These are phyloP conservation scores for Artemisia annua DNA, from an alignment of 129 eudicot species.

Conservation along the genomic window DNA sequence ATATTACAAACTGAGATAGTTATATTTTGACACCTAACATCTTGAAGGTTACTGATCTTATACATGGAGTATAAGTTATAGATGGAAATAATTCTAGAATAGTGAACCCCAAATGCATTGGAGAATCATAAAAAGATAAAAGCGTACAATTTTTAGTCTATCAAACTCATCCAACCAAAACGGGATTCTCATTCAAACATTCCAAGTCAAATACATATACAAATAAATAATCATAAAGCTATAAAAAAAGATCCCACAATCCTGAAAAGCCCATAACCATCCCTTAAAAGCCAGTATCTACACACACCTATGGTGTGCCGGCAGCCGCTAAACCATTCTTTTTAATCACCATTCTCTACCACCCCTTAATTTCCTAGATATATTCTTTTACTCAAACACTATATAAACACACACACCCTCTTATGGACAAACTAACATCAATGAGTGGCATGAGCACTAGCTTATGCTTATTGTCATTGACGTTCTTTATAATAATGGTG, in stretches of 20 bases:
- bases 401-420: constrained; percentile 24
- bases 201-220: constrained; percentile 32
- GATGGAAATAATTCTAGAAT: neutral
- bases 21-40: constrained; percentile 16
- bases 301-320: constrained; percentile 40
- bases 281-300: constrained; percentile 22
- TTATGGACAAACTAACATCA: constrained; percentile 29
- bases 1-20: too few relatives aligned
- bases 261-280: constrained; percentile 29
- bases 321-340: constrained; percentile 41
- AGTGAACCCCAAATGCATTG: constrained; percentile 32
- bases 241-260: constrained; percentile 14
- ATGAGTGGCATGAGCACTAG: constrained; percentile 36
- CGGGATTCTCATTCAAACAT: constrained; percentile 34
- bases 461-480: constrained; percentile 31
- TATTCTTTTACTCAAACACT: constrained; percentile 38
- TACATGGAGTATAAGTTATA: neutral
- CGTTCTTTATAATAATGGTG: constrained; percentile 24
- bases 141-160: constrained; percentile 13
- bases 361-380: constrained; percentile 35
- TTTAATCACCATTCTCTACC: constrained; percentile 38
- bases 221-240: constrained; percentile 23
- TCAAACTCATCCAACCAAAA: constrained; percentile 37
- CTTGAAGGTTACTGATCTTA: neutral
- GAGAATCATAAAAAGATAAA: constrained; percentile 27